Evolutionary conservation across 805 yeast species (phyloP), one percentile per base, ranked within the genome.

Genomic region (Suhomyces kilbournensis): DNA sequence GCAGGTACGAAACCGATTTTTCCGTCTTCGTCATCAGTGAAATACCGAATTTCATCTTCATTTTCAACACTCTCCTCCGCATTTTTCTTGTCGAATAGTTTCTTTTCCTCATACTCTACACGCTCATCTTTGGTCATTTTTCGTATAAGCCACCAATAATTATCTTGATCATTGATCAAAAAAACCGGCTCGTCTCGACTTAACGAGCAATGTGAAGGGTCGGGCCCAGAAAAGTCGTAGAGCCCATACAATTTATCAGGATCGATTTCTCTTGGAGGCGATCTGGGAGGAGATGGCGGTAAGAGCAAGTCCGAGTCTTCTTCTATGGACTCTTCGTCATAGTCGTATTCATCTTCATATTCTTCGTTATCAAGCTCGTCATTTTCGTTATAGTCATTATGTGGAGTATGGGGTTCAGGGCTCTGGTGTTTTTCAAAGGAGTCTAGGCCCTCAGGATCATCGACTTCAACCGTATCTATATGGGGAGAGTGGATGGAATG

Each of bases 1-100:
- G 97, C 98, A 1, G 99, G 99, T 2, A 96, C 96, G 74, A 92
- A 94, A 1, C 99, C 99, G 49, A 93, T 84, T 58, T 84, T 79
- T 2, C 85, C 85, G 64, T 84, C 88, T 75, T 74, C 78, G n/a
- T 65, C 71, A 26, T 70, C 71, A 23, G 58, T 46, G 3, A 38
- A 38, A 12, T 38, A 38, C 14, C 19, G 42, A 2, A 38, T 46
- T 7, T 61, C 54, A 8, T 57, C 62, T 12, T 59, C 2, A 5
- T 22, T 22, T 22, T 22, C 45, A 8, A n/a, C 47, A 51, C 9
- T 39, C 54, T 7, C 53, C 55, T 26, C 52, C 57, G 26, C 14
- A 7, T 38, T 48, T 10, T 58, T 59, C 53, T 60, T 25, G 46
- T 50, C 17, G 53, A 52, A 5, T 58, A 49, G 22, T 47, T 53